Evolutionary conservation across 306 rosid genomes (phyloP), one percentile per base, ranked within the genome.

Genomic region (Sindora glabra): DNA sequence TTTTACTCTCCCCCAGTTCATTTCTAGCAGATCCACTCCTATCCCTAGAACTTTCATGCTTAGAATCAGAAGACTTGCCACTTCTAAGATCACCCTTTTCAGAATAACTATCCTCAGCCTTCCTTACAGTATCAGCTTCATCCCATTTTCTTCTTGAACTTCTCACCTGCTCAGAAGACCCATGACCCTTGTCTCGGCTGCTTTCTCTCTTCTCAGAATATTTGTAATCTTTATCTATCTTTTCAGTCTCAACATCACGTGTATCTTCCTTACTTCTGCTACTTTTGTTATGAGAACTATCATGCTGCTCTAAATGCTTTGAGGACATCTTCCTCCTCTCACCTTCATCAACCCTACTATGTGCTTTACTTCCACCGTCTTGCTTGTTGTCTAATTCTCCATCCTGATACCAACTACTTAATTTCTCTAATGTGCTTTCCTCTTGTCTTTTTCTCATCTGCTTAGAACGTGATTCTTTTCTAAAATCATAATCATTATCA

Each of bases 111-210:
- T 81, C 94, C 18, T 81, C 86, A 0, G 13, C 38, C 60, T 71
- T 89, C 80, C 62, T 73, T 25, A 29, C 81, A 51, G 66, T 47
- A 48, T 86, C 97, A 29, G 77, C 71, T 30, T 89, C 97, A 71
- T 94, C 99, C 99, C 99, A 94, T 65, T 82, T 89, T 80, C 95
- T 89, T 61, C 99, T 85, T 2, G 95, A 72, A 73, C 69, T 92
- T 73, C 66, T 84, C 7, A 17, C 68, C 73, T 70, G 88, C 49
- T 83, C 98, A 11, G 88, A 76, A 32, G 87, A 81, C 22, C 87
- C 97, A 48, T 80, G 89, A 9, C 80, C 74, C 77, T 86, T 88
- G 57, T 91, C 98, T 40, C 83, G 68, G 15, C 84, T 73, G 11
- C 72, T 78, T 37, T 87, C 92, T 48, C 83, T 74, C 84, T 59